Evolutionary conservation across 352 stramenopile genomes (phyloP).

Genomic region (Phytophthora pluvialis): DNA sequence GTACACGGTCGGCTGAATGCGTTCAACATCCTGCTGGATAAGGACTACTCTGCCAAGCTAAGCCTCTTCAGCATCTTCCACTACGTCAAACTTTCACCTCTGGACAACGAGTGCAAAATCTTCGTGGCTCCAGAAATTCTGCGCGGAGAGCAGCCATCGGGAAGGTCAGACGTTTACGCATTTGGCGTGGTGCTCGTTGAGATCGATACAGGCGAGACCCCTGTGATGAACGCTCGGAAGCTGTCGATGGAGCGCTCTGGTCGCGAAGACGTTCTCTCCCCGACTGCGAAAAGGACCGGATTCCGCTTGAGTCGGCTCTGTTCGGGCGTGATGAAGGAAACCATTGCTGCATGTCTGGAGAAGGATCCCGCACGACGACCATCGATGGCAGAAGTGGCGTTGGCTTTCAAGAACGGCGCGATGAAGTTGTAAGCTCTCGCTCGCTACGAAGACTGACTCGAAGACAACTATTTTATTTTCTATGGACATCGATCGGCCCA

Average conservation of each 20-base stretch:
- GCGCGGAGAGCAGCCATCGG: slow-evolving; percentile 69
- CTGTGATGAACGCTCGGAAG: slow-evolving; percentile 61
- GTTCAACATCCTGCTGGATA: slow-evolving; percentile 82
- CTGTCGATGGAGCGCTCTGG: slow-evolving; percentile 42
- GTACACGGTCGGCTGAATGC: slow-evolving; percentile 79
- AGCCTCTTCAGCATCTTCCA: slow-evolving; percentile 84
- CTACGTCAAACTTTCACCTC: slow-evolving; percentile 73
- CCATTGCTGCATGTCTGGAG: slow-evolving; percentile 68
- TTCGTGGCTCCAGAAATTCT: slow-evolving; percentile 80
- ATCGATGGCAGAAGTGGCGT: slow-evolving; percentile 66
- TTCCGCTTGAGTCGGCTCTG: slow-evolving; percentile 64
- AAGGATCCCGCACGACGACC: slow-evolving; percentile 56
- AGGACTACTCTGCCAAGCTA: slow-evolving; percentile 68
- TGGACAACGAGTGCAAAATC: slow-evolving; percentile 69
- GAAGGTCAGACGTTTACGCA: slow-evolving; percentile 77
- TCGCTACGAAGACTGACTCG: neutral
- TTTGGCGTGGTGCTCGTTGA: slow-evolving; percentile 85
- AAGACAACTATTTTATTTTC: slow-evolving; percentile 28
- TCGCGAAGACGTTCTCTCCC: slow-evolving; percentile 37
- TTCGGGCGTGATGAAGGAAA: slow-evolving; percentile 68
- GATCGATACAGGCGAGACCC: slow-evolving; percentile 73
- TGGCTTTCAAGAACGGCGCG: slow-evolving; percentile 64
- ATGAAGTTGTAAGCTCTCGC: slow-evolving; percentile 51
- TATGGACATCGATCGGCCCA: neutral
- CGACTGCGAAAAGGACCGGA: slow-evolving; percentile 51